Conservation (phyloP, 768 basidiomycete species). For the Kwoniella sp. region DNA sequence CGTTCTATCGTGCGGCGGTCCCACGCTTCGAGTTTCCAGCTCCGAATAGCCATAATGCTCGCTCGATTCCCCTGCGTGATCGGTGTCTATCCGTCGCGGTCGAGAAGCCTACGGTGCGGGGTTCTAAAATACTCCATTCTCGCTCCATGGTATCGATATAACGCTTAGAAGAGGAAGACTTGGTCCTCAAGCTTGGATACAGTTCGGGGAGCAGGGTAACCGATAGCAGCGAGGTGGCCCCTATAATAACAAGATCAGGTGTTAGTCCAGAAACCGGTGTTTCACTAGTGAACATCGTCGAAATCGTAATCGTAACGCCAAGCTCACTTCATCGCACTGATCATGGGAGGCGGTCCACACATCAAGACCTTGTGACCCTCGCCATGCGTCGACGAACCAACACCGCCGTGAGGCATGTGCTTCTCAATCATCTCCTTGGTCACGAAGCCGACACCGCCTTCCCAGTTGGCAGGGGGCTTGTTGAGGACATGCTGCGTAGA, state of each 20-base stretch:
- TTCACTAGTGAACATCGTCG: too few species aligned
- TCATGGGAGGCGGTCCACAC: conserved; percentile 70
- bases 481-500: conserved; percentile 76
- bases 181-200: conserved; percentile 87
- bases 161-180: conserved; percentile 55
- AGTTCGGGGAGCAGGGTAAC: conserved; percentile 81
- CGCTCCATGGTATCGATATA: too few species aligned
- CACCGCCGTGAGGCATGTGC: conserved; percentile 64
- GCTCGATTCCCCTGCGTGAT: too few species aligned
- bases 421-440: conserved; percentile 86
- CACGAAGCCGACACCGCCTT: conserved; percentile 87
- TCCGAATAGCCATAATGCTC: too few species aligned
- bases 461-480: conserved; percentile 84
- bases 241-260: conserved; percentile 56
- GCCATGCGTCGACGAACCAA: conserved; percentile 42
- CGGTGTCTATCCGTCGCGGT: too few species aligned
- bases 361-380: conserved; percentile 53
- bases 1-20: too few species aligned
- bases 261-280: too few species aligned
- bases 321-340: conserved; percentile 75
- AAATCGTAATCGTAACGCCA: too few species aligned
- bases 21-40: too few species aligned
- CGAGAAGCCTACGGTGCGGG: too few species aligned
- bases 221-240: conserved; percentile 84
- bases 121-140: too few species aligned